Base-by-base conservation (phyloP, 2,329 filamentous ascomycete genomes). In the Stromatinia cepivora region DNA sequence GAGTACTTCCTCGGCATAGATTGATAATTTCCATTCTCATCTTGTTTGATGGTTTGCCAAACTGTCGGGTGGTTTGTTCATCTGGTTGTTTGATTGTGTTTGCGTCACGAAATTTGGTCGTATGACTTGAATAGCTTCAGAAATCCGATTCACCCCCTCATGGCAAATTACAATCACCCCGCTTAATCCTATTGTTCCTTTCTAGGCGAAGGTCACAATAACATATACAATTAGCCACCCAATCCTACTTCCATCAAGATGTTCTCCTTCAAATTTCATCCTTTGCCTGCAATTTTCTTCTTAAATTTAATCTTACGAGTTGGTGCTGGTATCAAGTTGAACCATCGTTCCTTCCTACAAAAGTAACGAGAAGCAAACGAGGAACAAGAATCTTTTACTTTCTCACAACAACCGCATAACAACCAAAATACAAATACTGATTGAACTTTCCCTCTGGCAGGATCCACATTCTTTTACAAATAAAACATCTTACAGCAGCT, bases 401-500 rank as follows among this genome's bases (percentile, higher is more conserved):
- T 50, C 22, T 50, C 25, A 28, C 46, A 25, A 45, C 50, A 42
- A 15, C 42, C 52, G 58, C 48, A 58, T 28, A 57, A 70, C 56
- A 57, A 61, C 22, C 15, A 45, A 34, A 36, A 56, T 69, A 66
- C 70, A 68, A 70, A 66, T 46, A 69, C 74, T 73, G 53, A 76
- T 70, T 53, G 34, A 50, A 58, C 25, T 45, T 42, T 15, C 53
- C 25, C 48, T 57, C 11, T 67, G 25, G 69, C 66, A 77, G 75
- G 71, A 72, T 67, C 22, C 50, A 77, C 76, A 73, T 69, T 77
- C 76, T 54, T 78, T 78, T 70, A 39, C 61, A 64, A 50, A 64
- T 9, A 71, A 45, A 73, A 66, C 75, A 75, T 76, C 74, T 53
- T 75, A 71, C 64, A 75, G 74, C 74, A 76, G 75, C 73, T 76